Evolutionary conservation across 2,329 filamentous ascomycete species (phyloP), one percentile per base, ranked within the genome.

Genomic region (Colletotrichum tanaceti): DNA sequence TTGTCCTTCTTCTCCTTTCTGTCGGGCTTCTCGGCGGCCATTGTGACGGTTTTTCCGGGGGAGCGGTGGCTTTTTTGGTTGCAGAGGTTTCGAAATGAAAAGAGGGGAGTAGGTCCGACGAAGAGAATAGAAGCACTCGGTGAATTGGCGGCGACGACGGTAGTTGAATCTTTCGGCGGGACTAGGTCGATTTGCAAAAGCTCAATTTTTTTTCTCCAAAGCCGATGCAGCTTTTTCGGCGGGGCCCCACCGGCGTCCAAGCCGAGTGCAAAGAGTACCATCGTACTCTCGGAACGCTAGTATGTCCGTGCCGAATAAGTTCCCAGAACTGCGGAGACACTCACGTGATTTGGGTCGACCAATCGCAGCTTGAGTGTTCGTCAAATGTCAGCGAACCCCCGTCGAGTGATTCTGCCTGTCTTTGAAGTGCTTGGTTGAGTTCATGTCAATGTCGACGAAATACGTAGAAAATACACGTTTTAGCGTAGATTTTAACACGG

Each of bases 1-100:
- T 73, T 76, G 68, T 77, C 75, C 76, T 78, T 78, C 74, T 73
- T 76, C 75, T 78, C 78, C 79, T 84, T 85, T 78, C 84, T 83
- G 61, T 83, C 81, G 72, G 80, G 80, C 76, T 82, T 80, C 75
- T 83, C 82, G 75, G 82, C 77, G 75, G 82, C 83, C 83, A 84
- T 84, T 76, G 74, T 73, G 73, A 71, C 75, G 72, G 61, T 65
- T 72, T 55, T 46, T 28, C 38, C 7, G 32, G 32, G 32, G 7
- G 32, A n/a, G 32, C 7, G 44, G 38, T 32, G n/a, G 0, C 11
- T 4, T 24, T 49, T 24, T 55, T 22, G 3, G 20, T 18, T n/a
- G 3, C 13, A 18, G 2, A 5, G 4, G 20, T 1, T 22, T 57
- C 20, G 16, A 44, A 20, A 3, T 49, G 7, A 2, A 14, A 52